Evolutionary conservation across 116 monocot species (phyloP), one percentile per base, ranked within the genome.

Genomic region (Dioscorea cayenensis): DNA sequence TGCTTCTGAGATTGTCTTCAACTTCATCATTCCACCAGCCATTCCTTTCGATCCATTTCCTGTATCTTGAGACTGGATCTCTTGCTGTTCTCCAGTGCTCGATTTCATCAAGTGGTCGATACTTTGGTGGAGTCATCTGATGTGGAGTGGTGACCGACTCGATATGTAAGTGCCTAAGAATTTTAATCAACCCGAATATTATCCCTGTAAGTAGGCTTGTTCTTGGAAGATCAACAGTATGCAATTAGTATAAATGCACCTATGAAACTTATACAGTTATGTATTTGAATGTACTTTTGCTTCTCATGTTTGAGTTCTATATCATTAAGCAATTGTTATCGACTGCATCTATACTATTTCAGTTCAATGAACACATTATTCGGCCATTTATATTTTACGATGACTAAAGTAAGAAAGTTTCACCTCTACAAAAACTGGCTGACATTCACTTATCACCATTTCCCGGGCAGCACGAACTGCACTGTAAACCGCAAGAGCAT

Each of bases 61-160:
- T 76, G 66, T 84, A 99, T 60, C 99, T 83, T n/a, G 94, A 90
- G n/a, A 99, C 77, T n/a, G 99, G 94, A 69, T 91, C 90, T 58
- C 94, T 75, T 16, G 83, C 79, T 63, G 79, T 83, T 70, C 81
- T 81, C 96, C 93, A 93, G 36, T 93, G 93, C 74, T 97, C 90
- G 8, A 92, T 93, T 72, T 97, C 97, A 60, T 89, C 79, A 13
- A 80, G 36, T 1, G 90, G 71, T 11, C 97, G 82, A 59, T 97
- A 97, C 63, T 92, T 92, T 92, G 49, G 93, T 93, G 2, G 93
- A 92, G 69, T 93, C 97, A 67, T 93, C 93, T 8, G 93, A 93
- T 51, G 92, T 92, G 1, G 97, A 93, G 75, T 97, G 97, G 77
- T 97, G 93, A 21, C 97, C 88, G 0, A 85, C 90, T 83, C 97